phyloP scores from a whole-genome alignment of 2,329 filamentous ascomycete genomes.

The Arthrinium phaeospermum region DNA sequence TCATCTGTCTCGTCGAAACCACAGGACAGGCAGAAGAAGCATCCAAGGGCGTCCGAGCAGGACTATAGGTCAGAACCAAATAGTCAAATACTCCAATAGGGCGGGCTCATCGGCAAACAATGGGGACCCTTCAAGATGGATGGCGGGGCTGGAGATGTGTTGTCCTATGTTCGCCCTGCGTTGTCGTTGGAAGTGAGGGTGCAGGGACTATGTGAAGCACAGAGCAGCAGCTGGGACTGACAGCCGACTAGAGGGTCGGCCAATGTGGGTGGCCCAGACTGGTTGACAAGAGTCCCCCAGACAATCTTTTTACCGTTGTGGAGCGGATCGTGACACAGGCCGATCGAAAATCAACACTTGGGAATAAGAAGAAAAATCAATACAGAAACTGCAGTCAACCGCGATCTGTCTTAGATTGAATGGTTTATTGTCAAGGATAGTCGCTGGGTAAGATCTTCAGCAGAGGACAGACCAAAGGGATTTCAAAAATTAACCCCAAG shows the following conservation, averaged over 20 bases:
- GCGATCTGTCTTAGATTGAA: background rate
- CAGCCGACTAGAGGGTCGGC: constrained; percentile 4
- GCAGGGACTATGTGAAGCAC: constrained; percentile 6
- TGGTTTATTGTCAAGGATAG: background rate
- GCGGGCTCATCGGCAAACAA: background rate
- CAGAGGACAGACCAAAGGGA: background rate
- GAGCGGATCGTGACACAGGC: constrained; percentile 13
- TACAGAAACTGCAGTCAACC: background rate
- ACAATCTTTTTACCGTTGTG: background rate
- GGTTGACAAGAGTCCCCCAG: background rate
- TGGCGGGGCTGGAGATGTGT: constrained; percentile 5
- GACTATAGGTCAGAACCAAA: constrained; percentile 8
- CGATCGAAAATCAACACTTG: background rate
- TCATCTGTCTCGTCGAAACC: constrained; percentile 10
- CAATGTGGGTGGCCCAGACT: constrained; percentile 4
- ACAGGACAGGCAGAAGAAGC: background rate
- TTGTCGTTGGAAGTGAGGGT: background rate
- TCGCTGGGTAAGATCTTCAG: constrained; percentile 4
- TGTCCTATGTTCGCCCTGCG: background rate
- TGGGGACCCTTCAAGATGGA: background rate
- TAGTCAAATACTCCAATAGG: background rate
- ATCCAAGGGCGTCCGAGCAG: background rate
- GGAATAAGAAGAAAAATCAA: constrained; percentile 2
- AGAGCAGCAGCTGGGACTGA: constrained; percentile 12
- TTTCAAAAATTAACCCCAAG: background rate